Conservation (phyloP, 2,329 filamentous ascomycete species). For the Aureobasidium leucospermi region DNA sequence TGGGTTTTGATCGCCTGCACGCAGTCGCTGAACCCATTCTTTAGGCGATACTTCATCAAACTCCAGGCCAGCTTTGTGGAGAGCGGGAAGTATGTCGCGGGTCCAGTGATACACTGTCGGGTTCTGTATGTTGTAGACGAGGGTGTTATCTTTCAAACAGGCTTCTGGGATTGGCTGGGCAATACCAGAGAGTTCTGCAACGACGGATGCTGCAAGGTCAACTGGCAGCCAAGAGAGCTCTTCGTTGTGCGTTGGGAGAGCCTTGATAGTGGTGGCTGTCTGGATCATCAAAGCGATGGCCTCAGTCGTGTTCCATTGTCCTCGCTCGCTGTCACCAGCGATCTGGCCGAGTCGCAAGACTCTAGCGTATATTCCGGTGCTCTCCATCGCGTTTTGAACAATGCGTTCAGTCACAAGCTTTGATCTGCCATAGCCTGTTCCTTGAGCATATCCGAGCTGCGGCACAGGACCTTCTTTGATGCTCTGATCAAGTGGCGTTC, state of each 20-base stretch:
- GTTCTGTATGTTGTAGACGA: slow-evolving; percentile 38
- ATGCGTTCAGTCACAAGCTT: slow-evolving; percentile 21
- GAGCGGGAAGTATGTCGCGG: slow-evolving; percentile 43
- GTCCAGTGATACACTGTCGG: slow-evolving; percentile 45
- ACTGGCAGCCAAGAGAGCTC: slow-evolving; percentile 16
- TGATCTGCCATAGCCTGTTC: slow-evolving; percentile 21
- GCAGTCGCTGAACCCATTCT: slow-evolving; percentile 22
- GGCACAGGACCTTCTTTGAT: slow-evolving; percentile 15
- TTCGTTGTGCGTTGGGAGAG: slow-evolving; percentile 39
- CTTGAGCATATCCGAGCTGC: slow-evolving; percentile 18
- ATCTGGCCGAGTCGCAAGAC: slow-evolving; percentile 37
- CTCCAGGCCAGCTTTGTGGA: slow-evolving; percentile 24
- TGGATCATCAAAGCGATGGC: slow-evolving; percentile 45
- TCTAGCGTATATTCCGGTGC: slow-evolving; percentile 20
- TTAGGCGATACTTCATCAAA: slow-evolving; percentile 20
- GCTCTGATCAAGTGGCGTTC: slow-evolving; percentile 6
- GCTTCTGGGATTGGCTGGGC: not conserved
- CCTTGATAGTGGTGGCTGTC: slow-evolving; percentile 39
- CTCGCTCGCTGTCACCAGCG: slow-evolving; percentile 39
- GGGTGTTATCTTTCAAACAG: not conserved
- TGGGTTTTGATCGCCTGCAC: slow-evolving; percentile 21
- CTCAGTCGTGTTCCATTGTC: slow-evolving; percentile 45
- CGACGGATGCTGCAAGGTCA: slow-evolving; percentile 13
- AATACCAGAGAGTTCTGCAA: slow-evolving; percentile 13
- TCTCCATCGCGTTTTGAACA: slow-evolving; percentile 16